These are phyloP conservation scores for Jasminum sambac DNA, from an alignment of 257 asterid species.

Conservation along the genomic window DNA sequence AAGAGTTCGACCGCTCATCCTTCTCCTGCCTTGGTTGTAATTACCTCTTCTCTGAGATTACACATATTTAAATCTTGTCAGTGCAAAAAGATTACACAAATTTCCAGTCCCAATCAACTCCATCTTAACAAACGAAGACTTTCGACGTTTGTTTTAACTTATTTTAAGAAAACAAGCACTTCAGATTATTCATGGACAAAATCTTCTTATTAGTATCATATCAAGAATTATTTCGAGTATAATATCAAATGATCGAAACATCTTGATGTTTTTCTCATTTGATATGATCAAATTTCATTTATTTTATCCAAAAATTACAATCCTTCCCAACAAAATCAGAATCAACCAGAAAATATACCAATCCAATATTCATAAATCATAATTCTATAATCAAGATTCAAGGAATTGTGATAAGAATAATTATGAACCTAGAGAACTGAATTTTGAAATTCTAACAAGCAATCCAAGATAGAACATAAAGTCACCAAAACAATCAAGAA, in stretches of 20 bases:
- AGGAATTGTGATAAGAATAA: slow-evolving; percentile 7
- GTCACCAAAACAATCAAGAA: neutral
- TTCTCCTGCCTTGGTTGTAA: slow-evolving; percentile 62
- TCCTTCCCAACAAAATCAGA: slow-evolving; percentile 5
- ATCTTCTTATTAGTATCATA: neutral
- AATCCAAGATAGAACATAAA: slow-evolving; percentile 15
- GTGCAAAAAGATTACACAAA: too few species aligned
- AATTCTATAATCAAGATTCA: slow-evolving; percentile 6
- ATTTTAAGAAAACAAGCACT: neutral
- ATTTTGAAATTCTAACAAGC: neutral
- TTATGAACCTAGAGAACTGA: slow-evolving; percentile 15
- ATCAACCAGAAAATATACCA: neutral
- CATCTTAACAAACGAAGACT: neutral
- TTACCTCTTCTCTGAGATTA: slow-evolving; percentile 63
- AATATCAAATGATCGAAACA: neutral
- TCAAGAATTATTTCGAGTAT: neutral
- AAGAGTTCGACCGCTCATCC: slow-evolving; percentile 64
- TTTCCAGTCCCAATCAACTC: neutral
- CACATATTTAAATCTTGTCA: slow-evolving; percentile 11
- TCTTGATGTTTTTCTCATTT: neutral
- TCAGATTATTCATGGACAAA: neutral
- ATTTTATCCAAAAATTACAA: neutral
- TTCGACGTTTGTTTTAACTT: neutral
- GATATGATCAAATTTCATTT: neutral
- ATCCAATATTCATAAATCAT: neutral